Conservation (phyloP, 345 rosid genomes). For the Gossypium stocksii region DNA sequence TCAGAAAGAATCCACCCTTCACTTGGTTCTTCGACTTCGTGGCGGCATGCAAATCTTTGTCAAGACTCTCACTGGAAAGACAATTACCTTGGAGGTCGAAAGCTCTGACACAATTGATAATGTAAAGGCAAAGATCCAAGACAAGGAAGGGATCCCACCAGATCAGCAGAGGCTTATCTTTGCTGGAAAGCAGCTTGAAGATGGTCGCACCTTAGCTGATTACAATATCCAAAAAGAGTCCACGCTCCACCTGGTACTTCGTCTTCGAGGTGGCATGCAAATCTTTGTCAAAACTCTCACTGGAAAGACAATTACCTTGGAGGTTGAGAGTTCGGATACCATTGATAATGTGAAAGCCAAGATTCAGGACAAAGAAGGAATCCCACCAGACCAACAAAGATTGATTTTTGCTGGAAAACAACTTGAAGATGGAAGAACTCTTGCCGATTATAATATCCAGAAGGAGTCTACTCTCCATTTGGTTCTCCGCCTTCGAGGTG, state of each 20-base stretch:
- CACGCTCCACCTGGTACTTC: background rate
- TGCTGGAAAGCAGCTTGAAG: constrained; percentile 2
- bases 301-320: background rate
- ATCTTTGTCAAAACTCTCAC: constrained; percentile 3
- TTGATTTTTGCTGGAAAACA: background rate
- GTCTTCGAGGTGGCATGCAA: constrained; percentile 5
- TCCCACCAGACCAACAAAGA: background rate
- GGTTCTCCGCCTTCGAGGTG: no score
- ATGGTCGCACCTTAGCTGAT: background rate
- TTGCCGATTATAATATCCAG: no score
- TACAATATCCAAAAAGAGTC: constrained; percentile 1
- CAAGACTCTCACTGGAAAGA: background rate
- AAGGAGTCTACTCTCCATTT: no score
- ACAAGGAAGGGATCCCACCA: background rate
- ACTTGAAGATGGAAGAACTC: background rate
- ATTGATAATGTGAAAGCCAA: no score
- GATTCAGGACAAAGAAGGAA: no score
- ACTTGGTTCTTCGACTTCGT: background rate
- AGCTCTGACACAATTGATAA: background rate
- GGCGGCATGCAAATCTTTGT: background rate
- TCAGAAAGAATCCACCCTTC: background rate
- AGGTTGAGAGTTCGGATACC: background rate
- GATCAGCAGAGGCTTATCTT: constrained; percentile 1
- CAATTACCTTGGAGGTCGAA: background rate
- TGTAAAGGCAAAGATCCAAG: background rate